These are phyloP conservation scores for Ocimum tenuiflorum DNA, from an alignment of 257 asterid species.

Conservation along the genomic window DNA sequence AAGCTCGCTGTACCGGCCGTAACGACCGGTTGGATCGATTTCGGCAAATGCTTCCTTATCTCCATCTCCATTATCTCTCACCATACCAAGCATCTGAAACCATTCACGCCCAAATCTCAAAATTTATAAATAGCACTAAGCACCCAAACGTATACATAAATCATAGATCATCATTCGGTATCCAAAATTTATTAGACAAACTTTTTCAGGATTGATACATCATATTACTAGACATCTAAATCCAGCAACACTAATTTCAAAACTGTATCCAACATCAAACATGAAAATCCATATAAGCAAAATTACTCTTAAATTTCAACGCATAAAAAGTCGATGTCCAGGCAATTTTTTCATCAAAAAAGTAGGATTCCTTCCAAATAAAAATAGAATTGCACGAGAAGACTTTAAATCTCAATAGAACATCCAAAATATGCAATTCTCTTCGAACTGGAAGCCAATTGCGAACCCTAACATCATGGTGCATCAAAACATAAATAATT, in stretches of 20 bases:
- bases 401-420: background rate
- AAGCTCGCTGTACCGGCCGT: conserved; percentile 74
- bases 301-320: background rate
- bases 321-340: background rate
- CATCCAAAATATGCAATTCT: no score
- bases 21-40: conserved; percentile 57
- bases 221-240: conserved; percentile 24
- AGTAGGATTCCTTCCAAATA: background rate
- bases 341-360: background rate
- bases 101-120: background rate
- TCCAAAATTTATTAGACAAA: no score
- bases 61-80: conserved; percentile 27
- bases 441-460: no score
- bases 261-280: background rate
- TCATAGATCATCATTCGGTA: no score
- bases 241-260: background rate
- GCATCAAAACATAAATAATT: no score
- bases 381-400: no score
- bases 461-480: no score
- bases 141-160: no score
- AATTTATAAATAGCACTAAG: background rate
- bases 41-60: conserved; percentile 65
- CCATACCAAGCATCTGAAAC: conserved; percentile 25
- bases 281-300: background rate
- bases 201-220: no score